These are phyloP conservation scores for Saccharum hybrid DNA, from an alignment of 202 grass and related monocot genomes.

Conservation along the genomic window DNA sequence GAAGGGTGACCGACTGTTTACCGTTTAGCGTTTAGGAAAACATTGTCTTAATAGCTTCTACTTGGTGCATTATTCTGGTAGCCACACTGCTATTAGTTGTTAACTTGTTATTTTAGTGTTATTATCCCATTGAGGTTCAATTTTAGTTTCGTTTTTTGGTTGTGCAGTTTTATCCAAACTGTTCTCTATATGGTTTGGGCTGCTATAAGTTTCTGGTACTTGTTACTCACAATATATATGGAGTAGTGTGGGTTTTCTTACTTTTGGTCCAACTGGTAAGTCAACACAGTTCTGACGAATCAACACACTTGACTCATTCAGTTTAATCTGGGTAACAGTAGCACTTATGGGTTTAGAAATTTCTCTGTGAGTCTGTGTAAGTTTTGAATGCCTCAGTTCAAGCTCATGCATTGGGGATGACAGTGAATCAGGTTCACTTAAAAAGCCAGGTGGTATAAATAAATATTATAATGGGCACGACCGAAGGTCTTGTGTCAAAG, in stretches of 20 bases:
- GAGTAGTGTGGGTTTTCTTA: background rate
- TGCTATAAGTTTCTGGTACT: background rate
- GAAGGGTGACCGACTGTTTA: too few species aligned
- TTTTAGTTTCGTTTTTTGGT: background rate
- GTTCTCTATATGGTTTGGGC: background rate
- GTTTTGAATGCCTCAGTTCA: constrained; percentile 5
- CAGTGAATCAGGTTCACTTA: too few species aligned
- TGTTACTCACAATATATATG: constrained; percentile 13
- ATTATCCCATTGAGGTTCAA: background rate
- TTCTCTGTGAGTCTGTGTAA: background rate
- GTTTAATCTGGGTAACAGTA: constrained; percentile 8
- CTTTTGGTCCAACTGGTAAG: constrained; percentile 20
- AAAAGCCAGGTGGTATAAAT: too few species aligned
- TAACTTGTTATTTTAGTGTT: constrained; percentile 28
- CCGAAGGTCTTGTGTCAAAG: background rate
- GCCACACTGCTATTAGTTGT: constrained; percentile 13
- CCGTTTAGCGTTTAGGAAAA: too few species aligned
- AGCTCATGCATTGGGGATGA: too few species aligned
- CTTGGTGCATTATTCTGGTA: background rate
- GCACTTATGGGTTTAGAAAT: background rate
- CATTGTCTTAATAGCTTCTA: too few species aligned
- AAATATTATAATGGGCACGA: too few species aligned
- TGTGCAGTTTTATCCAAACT: background rate
- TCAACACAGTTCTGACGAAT: background rate
- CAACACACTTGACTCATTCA: background rate